These are phyloP conservation scores for Astrocystis sublimbata DNA, from an alignment of 495 filamentous ascomycete genomes.

Conservation along the genomic window DNA sequence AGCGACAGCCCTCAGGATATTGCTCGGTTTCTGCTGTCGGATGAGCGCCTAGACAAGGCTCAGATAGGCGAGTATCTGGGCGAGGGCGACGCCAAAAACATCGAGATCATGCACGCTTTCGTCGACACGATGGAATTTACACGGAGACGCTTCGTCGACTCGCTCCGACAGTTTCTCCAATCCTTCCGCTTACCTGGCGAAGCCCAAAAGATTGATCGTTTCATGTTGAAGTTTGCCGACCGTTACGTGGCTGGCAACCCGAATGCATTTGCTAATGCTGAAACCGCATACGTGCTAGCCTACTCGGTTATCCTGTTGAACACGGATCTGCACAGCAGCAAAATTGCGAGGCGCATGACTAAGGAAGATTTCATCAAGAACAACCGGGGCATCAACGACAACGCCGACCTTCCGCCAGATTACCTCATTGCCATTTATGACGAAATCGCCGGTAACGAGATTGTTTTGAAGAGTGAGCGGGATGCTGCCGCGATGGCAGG, in stretches of 20 bases:
- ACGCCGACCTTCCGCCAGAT: slow-evolving; percentile 87
- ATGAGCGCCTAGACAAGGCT: slow-evolving; percentile 81
- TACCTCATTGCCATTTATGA: slow-evolving; percentile 89
- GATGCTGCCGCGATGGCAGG: slow-evolving; percentile 79
- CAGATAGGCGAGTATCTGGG: slow-evolving; percentile 94
- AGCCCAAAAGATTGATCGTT: slow-evolving; percentile 98
- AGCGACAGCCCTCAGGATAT: slow-evolving; percentile 78
- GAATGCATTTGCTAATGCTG: slow-evolving; percentile 96
- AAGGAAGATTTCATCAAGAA: slow-evolving; percentile 98
- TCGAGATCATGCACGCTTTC: slow-evolving; percentile 98
- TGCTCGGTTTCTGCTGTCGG: slow-evolving; percentile 73
- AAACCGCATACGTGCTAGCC: slow-evolving; percentile 93
- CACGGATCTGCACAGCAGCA: slow-evolving; percentile 89
- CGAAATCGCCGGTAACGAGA: slow-evolving; percentile 88
- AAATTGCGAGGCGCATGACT: slow-evolving; percentile 86
- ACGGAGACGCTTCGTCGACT: slow-evolving; percentile 91
- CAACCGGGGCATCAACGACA: slow-evolving; percentile 97
- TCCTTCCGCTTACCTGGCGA: slow-evolving; percentile 94
- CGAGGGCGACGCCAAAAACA: slow-evolving; percentile 87
- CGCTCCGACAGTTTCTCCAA: slow-evolving; percentile 87
- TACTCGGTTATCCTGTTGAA: slow-evolving; percentile 98
- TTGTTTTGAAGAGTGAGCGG: slow-evolving; percentile 89
- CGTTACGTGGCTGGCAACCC: slow-evolving; percentile 93
- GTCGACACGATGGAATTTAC: slow-evolving; percentile 94
- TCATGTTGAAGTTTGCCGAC: slow-evolving; percentile 99